A percentile compares a stretch with the other conserved stretches of the same genome.
phyloP scores from a whole-genome alignment of 495 filamentous ascomycete species.

The Penicillium simplicissimum region DNA sequence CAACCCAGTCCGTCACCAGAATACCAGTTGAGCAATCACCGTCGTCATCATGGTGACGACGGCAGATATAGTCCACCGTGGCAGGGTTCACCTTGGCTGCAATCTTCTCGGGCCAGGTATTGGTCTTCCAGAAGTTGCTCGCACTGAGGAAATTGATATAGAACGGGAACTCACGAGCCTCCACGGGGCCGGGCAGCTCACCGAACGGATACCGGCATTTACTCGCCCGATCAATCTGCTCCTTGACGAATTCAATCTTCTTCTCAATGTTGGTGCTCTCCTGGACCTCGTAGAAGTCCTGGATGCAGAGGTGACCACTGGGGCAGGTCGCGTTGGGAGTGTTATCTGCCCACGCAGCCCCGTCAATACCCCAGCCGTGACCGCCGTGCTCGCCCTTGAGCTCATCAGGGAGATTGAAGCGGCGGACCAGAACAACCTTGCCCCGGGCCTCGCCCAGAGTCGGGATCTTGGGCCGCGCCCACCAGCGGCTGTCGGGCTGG shows the following conservation, averaged over 20 bases:
- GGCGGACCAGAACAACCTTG: slow-evolving; percentile 81
- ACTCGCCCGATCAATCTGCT: slow-evolving; percentile 74
- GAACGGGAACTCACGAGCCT: slow-evolving; percentile 58
- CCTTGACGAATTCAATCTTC: slow-evolving; percentile 73
- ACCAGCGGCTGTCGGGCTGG: slow-evolving; percentile 66
- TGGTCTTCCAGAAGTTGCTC: slow-evolving; percentile 88
- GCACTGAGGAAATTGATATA: slow-evolving; percentile 90
- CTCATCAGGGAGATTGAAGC: slow-evolving; percentile 67
- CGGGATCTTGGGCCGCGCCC: slow-evolving; percentile 75
- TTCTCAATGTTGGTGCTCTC: slow-evolving; percentile 71
- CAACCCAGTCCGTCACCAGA: slow-evolving; percentile 93
- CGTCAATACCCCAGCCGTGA: slow-evolving; percentile 79
- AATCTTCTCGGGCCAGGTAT: slow-evolving; percentile 92
- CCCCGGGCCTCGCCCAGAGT: slow-evolving; percentile 78
- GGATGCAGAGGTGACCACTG: slow-evolving; percentile 77
- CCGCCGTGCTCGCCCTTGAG: slow-evolving; percentile 61
- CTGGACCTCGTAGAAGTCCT: slow-evolving; percentile 93
- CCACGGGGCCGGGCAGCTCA: slow-evolving; percentile 32
- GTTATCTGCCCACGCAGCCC: slow-evolving; percentile 84
- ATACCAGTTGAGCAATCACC: slow-evolving; percentile 88
- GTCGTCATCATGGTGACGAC: slow-evolving; percentile 56
- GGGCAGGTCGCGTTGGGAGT: slow-evolving; percentile 71
- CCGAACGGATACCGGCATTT: slow-evolving; percentile 45
- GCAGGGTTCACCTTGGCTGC: slow-evolving; percentile 92
- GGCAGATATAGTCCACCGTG: slow-evolving; percentile 75